Evolutionary conservation across 345 rosid species (phyloP), one percentile per base, ranked within the genome.

Genomic region (Punica granatum): DNA sequence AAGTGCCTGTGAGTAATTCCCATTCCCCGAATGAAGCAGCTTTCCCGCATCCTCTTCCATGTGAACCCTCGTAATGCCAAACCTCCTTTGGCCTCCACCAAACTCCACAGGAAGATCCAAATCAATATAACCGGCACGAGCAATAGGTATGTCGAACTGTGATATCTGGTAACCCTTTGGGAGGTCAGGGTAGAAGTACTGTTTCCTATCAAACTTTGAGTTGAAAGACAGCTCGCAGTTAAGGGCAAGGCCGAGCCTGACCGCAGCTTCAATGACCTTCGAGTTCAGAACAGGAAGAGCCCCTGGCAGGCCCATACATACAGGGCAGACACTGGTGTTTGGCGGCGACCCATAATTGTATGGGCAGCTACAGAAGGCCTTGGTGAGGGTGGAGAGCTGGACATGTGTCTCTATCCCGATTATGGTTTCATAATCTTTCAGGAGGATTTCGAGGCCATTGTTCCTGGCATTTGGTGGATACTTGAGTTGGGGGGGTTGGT

Each of bases 21-120:
- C 97, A 73, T 78, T 74, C 58, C 80, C 92, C 60, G 92, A 79
- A 74, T 93, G 97, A 68, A 93, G 81, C 15, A 90, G 77, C 84
- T 93, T 90, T 62, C 97, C 97, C 10, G 97, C 97, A 82, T 93
- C 98, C 78, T 93, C 98, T 78, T 93, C 98, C 95, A 93, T 90
- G 77, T 90, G 96, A 86, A 93, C 90, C 74, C 97, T 83, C 54
- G 99, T 93, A 69, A 90, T 78, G 70, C 96, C 96, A 70, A 93
- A 93, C 70, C 84, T 85, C 86, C 82, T 85, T 42, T 89, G 96
- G 14, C 95, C 96, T 63, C 98, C 96, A 69, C 98, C 96, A 81
- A 83, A 86, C 70, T 94, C 99, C 69, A 90, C 72, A 0, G 97
- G 96, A 61, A 94, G 81, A 77, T 94, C 97, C 82, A 90, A 74